Evolutionary conservation across 1,139 yeast species (phyloP).

Genomic region (Petasospora rhodanensis): DNA sequence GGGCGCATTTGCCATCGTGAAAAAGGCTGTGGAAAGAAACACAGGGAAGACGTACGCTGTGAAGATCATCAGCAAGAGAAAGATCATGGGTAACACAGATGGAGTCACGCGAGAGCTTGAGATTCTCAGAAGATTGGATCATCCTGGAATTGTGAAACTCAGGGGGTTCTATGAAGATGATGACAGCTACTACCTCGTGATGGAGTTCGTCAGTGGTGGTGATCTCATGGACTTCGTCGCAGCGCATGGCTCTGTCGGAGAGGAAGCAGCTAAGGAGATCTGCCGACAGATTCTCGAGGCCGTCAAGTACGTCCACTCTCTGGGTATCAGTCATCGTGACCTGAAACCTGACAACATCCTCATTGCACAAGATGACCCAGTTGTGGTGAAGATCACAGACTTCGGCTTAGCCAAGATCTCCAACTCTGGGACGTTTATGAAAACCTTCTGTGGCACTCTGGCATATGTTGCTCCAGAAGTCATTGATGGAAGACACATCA

Average conservation of each 20-base stretch:
- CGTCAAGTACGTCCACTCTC: conserved; percentile 76
- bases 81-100: conserved; percentile 72
- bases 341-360: conserved; percentile 89
- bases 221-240: conserved; percentile 95
- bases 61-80: conserved; percentile 79
- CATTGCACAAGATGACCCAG: conserved; percentile 89
- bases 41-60: conserved; percentile 88
- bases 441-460: conserved; percentile 85
- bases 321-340: conserved; percentile 92
- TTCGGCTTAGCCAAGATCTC: conserved; percentile 86
- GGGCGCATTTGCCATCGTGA: conserved; percentile 96
- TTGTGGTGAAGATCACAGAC: conserved; percentile 83
- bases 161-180: conserved; percentile 83
- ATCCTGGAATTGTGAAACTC: conserved; percentile 78
- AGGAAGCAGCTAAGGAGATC: conserved; percentile 82
- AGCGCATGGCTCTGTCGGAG: conserved; percentile 86
- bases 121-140: conserved; percentile 70
- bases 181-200: conserved; percentile 76
- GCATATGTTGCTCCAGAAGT: conserved; percentile 96
- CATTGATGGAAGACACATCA: conserved; percentile 51
- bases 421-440: conserved; percentile 72
- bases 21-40: conserved; percentile 79
- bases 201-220: conserved; percentile 97
- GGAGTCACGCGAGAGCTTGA: conserved; percentile 85
- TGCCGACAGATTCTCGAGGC: conserved; percentile 82